Evolutionary conservation across 2,329 filamentous ascomycete species (phyloP).

Genomic region (Thelonectria blattea): DNA sequence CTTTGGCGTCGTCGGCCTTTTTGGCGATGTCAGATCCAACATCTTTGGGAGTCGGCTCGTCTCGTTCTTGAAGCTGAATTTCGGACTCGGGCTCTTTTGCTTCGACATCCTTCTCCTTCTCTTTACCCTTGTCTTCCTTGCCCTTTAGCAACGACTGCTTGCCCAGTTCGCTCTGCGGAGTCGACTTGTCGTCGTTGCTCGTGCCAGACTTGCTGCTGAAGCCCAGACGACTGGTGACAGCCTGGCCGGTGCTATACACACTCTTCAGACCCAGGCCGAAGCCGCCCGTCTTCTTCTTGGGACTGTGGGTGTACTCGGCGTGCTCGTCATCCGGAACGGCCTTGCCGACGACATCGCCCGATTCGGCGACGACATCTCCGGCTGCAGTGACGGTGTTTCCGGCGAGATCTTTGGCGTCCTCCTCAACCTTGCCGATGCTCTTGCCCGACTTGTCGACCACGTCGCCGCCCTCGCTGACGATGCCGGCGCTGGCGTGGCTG

Average conservation of each 20-base stretch:
- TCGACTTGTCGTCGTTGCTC: slow-evolving; percentile 12
- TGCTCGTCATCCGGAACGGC: slow-evolving; percentile 41
- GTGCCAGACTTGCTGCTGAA: slow-evolving; percentile 27
- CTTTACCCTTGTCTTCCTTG: not conserved
- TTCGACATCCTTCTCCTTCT: not conserved
- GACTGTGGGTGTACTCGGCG: slow-evolving; percentile 48
- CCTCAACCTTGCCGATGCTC: slow-evolving; percentile 50
- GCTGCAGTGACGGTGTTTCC: slow-evolving; percentile 48
- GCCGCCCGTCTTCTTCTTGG: slow-evolving; percentile 38
- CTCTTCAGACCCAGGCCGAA: slow-evolving; percentile 33
- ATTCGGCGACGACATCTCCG: slow-evolving; percentile 44
- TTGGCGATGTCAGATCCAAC: not conserved
- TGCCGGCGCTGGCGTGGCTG: slow-evolving; percentile 48
- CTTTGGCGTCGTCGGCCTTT: slow-evolving; percentile 4
- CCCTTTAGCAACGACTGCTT: slow-evolving; percentile 24
- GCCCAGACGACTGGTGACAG: slow-evolving; percentile 32
- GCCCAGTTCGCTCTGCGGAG: slow-evolving; percentile 23
- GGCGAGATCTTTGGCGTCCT: slow-evolving; percentile 47
- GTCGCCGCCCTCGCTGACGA: slow-evolving; percentile 53
- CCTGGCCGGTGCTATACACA: slow-evolving; percentile 35
- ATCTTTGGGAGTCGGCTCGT: slow-evolving; percentile 18
- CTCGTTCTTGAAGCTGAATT: slow-evolving; percentile 29
- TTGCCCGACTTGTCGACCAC: slow-evolving; percentile 53
- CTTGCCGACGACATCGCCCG: slow-evolving; percentile 52
- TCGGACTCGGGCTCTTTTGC: slow-evolving; percentile 19